phyloP scores from a whole-genome alignment of 192 early-diverging fungal species.

The Geosiphon pyriformis region DNA sequence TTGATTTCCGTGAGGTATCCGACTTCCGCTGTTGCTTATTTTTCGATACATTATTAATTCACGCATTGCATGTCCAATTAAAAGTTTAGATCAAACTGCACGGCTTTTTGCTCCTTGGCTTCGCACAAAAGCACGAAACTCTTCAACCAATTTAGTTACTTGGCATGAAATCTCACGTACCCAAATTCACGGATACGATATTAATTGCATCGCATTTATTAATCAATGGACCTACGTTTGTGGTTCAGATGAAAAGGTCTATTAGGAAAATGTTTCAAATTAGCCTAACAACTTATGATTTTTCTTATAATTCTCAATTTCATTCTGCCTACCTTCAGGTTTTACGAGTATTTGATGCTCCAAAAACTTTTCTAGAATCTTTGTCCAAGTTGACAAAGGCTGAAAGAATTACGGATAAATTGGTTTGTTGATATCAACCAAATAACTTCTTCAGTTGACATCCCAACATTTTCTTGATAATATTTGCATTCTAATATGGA shows the following conservation, averaged over 20 bases:
- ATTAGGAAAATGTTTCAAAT: neutral
- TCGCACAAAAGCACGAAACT: conserved; percentile 9
- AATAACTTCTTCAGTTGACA: no score
- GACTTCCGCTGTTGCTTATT: neutral
- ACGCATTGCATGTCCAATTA: no score
- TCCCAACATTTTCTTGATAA: neutral
- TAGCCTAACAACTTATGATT: neutral
- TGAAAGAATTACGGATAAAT: conserved; percentile 32
- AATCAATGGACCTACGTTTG: conserved; percentile 69
- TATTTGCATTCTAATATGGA: no score
- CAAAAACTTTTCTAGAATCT: conserved; percentile 67
- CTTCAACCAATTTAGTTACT: conserved; percentile 25
- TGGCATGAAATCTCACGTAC: conserved; percentile 94
- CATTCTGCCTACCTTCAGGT: no score
- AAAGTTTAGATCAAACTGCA: conserved; percentile 81
- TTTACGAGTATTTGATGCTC: conserved; percentile 82
- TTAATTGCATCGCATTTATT: conserved; percentile 79
- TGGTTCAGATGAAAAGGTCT: conserved; percentile 91
- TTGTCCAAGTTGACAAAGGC: conserved; percentile 49
- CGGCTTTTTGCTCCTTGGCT: conserved; percentile 76
- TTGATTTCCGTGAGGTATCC: conserved; percentile 65
- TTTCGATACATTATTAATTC: neutral
- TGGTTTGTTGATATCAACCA: conserved; percentile 26
- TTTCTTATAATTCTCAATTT: neutral
- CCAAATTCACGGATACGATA: conserved; percentile 95